Evolutionary conservation across 768 basidiomycete genomes (phyloP), one percentile per base, ranked within the genome.

Genomic region (Panaeolus papilionaceus): DNA sequence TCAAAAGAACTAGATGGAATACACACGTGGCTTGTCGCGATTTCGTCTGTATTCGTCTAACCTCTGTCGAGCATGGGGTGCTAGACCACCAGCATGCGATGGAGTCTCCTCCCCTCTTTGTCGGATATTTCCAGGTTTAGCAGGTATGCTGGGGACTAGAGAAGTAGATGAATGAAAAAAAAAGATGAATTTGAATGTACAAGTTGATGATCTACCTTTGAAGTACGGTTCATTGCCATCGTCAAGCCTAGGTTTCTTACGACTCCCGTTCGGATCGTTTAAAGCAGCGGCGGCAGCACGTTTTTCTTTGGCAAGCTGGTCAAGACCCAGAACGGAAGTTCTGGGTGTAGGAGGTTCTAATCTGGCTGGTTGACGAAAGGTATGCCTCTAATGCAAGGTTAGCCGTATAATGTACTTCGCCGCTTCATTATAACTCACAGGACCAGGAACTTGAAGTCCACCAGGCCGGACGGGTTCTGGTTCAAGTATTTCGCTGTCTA

Each of bases 101-200:
- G 97, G 97, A 0, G 97, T 99, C 71, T 98, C 97, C 71, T 92
- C 92, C 0, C 89, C 93, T 67, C 92, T 83, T 68, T 92, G 89
- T 5, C 97, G 86, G 2, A 84, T 75, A 73, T 91, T 88, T n/a
- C 81, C 77, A 45, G 75, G 79, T 58, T 87, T 84, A 39, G 82
- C 80, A 67, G 95, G 96, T 23, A 96, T 77, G 44, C 78, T 85
- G 0, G 96, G 96, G 20, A 98, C 96, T 98, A 6, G 40, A n/a
- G 45, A 20, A 23, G 23, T 20, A 18, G 4, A 49, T 49, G 20
- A 49, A 9, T 23, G n/a, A 20, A 26, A 49, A 26, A 49, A 26
- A 23, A 47, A 2, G 47, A 1, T 26, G 1, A 49, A 23, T 49
- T 20, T 20, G 47, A 14, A 11, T 42, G 16, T 4, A 16, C 42